Evolutionary conservation across 2,329 filamentous ascomycete genomes (phyloP).

Genomic region (Clonostachys sp.): DNA sequence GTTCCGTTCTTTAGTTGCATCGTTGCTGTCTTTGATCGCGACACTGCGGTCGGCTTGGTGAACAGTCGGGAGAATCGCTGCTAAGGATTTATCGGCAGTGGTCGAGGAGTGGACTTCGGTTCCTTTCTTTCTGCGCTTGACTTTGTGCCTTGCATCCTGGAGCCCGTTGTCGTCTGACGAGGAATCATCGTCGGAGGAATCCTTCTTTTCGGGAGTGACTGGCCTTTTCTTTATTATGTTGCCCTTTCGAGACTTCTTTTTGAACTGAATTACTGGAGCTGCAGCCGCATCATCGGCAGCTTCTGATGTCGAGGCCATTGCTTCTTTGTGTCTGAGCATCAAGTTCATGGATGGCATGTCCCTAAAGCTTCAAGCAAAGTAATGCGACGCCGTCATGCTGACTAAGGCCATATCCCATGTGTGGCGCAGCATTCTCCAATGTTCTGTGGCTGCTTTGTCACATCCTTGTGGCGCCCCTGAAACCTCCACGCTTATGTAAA

Average conservation of each 20-base stretch:
- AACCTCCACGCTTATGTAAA: too few species aligned
- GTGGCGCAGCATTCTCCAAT: too few species aligned
- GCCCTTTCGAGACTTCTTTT: constrained; percentile 71
- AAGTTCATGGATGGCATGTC: too few species aligned
- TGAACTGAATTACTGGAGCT: constrained; percentile 66
- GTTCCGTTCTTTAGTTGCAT: constrained; percentile 84
- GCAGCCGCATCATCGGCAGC: too few species aligned
- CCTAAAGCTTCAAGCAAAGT: too few species aligned
- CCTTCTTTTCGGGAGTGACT: constrained; percentile 61
- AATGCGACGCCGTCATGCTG: too few species aligned
- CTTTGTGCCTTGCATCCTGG: constrained; percentile 71
- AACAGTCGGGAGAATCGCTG: constrained; percentile 50
- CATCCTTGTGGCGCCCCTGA: too few species aligned
- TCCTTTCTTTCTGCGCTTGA: constrained; percentile 73
- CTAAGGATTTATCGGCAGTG: constrained; percentile 27
- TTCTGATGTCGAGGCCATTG: too few species aligned
- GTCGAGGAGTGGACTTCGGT: constrained; percentile 63
- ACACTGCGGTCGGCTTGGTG: constrained; percentile 58
- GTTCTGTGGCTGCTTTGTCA: too few species aligned
- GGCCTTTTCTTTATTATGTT: constrained; percentile 81
- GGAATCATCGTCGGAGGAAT: constrained; percentile 57
- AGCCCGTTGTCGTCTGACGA: constrained; percentile 75
- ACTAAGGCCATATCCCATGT: too few species aligned
- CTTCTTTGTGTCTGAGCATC: too few species aligned
- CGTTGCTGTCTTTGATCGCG: constrained; percentile 65